Evolutionary conservation across 1,284 basidiomycete genomes (phyloP).

Genomic region (Pseudozyma hubeiensis): DNA sequence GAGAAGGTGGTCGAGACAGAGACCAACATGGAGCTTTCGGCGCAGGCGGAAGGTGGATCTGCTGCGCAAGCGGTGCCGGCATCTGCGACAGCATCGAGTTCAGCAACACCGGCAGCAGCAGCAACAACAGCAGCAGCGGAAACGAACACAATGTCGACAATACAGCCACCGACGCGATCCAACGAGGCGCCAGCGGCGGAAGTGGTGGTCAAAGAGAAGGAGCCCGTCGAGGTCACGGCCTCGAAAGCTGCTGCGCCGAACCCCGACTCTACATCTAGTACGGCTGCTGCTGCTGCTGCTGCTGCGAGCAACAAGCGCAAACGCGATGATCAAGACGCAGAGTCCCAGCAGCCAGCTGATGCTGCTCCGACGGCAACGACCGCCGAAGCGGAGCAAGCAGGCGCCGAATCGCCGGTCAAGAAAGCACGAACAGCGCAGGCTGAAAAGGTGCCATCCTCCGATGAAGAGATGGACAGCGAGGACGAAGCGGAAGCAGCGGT

Average conservation of each 20-base stretch:
- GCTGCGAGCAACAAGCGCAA: slow-evolving; percentile 34
- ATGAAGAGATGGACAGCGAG: slow-evolving; percentile 40
- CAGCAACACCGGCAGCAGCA: not conserved
- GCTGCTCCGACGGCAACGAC: not conserved
- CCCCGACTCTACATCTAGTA: not conserved
- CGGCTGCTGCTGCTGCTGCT: not conserved
- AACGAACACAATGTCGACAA: slow-evolving; percentile 1
- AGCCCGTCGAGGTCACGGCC: slow-evolving; percentile 1
- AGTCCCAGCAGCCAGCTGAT: not conserved
- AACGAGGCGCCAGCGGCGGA: slow-evolving; percentile 31
- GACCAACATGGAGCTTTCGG: slow-evolving; percentile 36
- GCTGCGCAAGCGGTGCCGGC: not conserved
- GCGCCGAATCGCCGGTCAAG: slow-evolving; percentile 21
- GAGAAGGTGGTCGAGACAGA: slow-evolving; percentile 39
- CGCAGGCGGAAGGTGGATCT: slow-evolving; percentile 31
- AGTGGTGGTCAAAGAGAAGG: slow-evolving; percentile 40
- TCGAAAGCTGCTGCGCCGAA: not conserved
- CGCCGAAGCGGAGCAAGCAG: not conserved
- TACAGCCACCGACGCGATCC: not conserved
- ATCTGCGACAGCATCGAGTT: not conserved
- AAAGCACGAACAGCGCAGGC: slow-evolving; percentile 19
- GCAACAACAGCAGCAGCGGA: slow-evolving; percentile 1
- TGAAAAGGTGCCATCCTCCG: slow-evolving; percentile 16
- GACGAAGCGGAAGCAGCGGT: slow-evolving; percentile 42
- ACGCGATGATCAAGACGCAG: slow-evolving; percentile 15